Conservation (phyloP, 805 yeast species). For the Yarrowia osloensis region DNA sequence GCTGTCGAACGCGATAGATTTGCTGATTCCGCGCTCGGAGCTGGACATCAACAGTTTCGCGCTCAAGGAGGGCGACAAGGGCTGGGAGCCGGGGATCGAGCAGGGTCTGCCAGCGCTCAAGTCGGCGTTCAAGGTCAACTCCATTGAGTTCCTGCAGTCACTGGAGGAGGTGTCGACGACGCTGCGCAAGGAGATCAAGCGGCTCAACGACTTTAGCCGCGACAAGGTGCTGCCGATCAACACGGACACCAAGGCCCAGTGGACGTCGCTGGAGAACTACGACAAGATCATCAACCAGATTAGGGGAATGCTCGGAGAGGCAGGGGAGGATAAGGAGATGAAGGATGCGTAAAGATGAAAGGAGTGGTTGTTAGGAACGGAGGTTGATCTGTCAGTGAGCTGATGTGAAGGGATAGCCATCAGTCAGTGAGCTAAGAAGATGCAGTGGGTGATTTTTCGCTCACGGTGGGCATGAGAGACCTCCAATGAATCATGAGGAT, state of each 20-base stretch:
- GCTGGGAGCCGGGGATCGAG: constrained; percentile 36
- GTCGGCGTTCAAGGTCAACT: constrained; percentile 48
- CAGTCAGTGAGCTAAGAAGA: no score
- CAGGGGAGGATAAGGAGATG: constrained; percentile 1
- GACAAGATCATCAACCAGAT: constrained; percentile 42
- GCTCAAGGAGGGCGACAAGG: constrained; percentile 39
- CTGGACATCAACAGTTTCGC: constrained; percentile 34
- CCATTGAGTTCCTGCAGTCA: constrained; percentile 53
- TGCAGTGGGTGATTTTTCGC: no score
- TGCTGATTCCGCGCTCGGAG: constrained; percentile 18
- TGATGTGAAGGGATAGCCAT: no score
- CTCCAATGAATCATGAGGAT: no score
- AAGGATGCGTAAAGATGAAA: background rate
- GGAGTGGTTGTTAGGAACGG: no score
- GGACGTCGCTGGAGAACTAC: constrained; percentile 62
- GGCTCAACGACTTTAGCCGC: constrained; percentile 54
- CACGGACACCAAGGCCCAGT: constrained; percentile 69
- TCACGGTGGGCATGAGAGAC: no score
- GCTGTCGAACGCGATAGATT: background rate
- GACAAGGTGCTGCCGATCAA: constrained; percentile 64
- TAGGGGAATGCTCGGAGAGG: background rate
- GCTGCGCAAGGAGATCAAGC: constrained; percentile 65
- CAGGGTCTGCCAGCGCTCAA: constrained; percentile 39
- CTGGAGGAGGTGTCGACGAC: constrained; percentile 60
- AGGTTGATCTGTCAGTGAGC: no score